Percentiles rank a stretch among this genome's conserved stretches.
phyloP scores from a whole-genome alignment of 1,139 yeast species.

The Debaryomyces fabryi region DNA sequence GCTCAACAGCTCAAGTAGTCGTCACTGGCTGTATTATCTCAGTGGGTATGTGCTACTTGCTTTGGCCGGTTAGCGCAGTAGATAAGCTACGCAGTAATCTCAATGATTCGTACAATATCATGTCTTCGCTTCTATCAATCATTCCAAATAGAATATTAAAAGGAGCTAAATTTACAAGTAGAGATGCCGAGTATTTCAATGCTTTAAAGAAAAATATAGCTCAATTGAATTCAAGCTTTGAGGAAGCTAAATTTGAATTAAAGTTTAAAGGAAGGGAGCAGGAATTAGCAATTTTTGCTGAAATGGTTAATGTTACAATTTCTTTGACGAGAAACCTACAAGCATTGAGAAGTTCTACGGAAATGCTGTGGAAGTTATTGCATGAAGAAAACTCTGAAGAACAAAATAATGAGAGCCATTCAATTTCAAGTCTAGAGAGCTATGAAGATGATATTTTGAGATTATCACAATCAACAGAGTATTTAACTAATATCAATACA shows the following conservation, averaged over 20 bases:
- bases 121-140: slow-evolving; percentile 54
- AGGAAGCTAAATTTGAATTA: slow-evolving; percentile 67
- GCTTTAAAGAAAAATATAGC: slow-evolving; percentile 44
- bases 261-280: slow-evolving; percentile 53
- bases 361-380: slow-evolving; percentile 62
- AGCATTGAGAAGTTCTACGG: slow-evolving; percentile 68
- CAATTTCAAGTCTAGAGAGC: slow-evolving; percentile 22
- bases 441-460: slow-evolving; percentile 18
- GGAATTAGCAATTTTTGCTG: slow-evolving; percentile 49
- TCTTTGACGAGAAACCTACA: slow-evolving; percentile 61
- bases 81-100: slow-evolving; percentile 46
- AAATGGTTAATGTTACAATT: slow-evolving; percentile 55
- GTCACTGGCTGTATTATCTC: slow-evolving; percentile 63
- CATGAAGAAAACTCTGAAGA: slow-evolving; percentile 28
- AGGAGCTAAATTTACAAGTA: slow-evolving; percentile 48
- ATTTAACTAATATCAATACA: slow-evolving; percentile 22
- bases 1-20: slow-evolving; percentile 62
- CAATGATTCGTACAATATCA: slow-evolving; percentile 54
- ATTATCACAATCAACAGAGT: slow-evolving; percentile 31
- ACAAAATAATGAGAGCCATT: slow-evolving; percentile 13
- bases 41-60: slow-evolving; percentile 55
- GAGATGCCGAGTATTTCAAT: slow-evolving; percentile 39
- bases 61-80: slow-evolving; percentile 70
- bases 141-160: slow-evolving; percentile 57
- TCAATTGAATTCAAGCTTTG: slow-evolving; percentile 46